Evolutionary conservation across 805 yeast genomes (phyloP).

Genomic region (Spathaspora arborariae): DNA sequence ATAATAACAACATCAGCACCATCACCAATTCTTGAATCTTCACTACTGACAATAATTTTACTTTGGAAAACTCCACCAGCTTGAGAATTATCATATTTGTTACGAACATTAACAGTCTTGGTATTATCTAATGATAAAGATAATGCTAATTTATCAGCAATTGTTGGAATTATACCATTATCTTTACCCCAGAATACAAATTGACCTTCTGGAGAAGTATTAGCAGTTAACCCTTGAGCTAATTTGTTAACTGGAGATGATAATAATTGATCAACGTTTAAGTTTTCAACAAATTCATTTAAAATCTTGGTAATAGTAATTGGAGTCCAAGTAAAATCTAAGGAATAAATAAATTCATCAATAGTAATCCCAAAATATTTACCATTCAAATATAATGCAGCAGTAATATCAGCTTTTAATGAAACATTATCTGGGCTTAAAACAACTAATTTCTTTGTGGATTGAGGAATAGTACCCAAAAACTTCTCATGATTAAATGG

Average conservation of each 20-base stretch:
- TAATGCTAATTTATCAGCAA: conserved; percentile 64
- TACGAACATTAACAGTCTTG: conserved; percentile 50
- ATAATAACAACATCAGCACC: conserved; percentile 63
- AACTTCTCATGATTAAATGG: conserved; percentile 73
- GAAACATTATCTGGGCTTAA: conserved; percentile 32
- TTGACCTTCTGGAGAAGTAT: conserved; percentile 41
- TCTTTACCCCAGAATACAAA: conserved; percentile 69
- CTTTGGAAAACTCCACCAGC: conserved; percentile 76
- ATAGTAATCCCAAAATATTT: conserved; percentile 36
- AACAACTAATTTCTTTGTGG: conserved; percentile 60
- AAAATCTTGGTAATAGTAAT: conserved; percentile 48
- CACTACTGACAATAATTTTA: conserved; percentile 42
- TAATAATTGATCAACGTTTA: conserved; percentile 27
- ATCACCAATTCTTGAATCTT: conserved; percentile 25
- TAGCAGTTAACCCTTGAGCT: conserved; percentile 24
- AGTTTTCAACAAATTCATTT: conserved; percentile 33
- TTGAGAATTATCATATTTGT: conserved; percentile 66
- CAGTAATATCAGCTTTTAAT: conserved; percentile 68
- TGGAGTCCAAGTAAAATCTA: conserved; percentile 55
- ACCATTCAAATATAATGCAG: conserved; percentile 58
- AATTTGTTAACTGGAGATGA: conserved; percentile 8
- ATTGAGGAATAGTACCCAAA: conserved; percentile 51
- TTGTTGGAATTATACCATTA: conserved; percentile 48
- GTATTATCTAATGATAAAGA: conserved; percentile 61
- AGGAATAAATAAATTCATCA: conserved; percentile 50